Conservation (phyloP, 108 stramenopile species). For the Skeletonema tropicum region DNA sequence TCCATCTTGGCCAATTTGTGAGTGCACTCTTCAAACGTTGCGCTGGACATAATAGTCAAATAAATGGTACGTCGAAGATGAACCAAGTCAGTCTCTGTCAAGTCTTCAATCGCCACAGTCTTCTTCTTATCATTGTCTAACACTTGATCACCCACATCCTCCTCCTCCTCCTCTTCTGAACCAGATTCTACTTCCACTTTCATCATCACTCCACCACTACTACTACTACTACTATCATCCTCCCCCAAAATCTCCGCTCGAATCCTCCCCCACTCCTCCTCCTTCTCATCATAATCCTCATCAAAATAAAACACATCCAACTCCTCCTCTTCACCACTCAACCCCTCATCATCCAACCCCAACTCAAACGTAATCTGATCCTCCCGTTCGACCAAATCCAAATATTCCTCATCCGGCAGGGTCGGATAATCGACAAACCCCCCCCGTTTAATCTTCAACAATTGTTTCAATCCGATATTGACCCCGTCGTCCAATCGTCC, state of each 20-base stretch:
- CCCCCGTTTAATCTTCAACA: slow-evolving; percentile 86
- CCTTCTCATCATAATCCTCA: slow-evolving; percentile 83
- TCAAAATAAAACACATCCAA: slow-evolving; percentile 87
- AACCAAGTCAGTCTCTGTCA: slow-evolving; percentile 93
- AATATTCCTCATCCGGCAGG: slow-evolving; percentile 72
- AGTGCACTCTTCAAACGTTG: slow-evolving; percentile 97
- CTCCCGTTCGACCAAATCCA: slow-evolving; percentile 97
- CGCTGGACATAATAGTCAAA: slow-evolving; percentile 98
- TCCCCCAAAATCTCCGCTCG: slow-evolving; percentile 93
- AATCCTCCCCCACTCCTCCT: slow-evolving; percentile 89
- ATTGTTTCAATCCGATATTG: slow-evolving; percentile 92
- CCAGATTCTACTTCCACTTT: slow-evolving; percentile 54
- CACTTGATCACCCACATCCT: slow-evolving; percentile 51
- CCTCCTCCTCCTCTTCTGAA: slow-evolving; percentile 62
- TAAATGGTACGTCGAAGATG: slow-evolving; percentile 98
- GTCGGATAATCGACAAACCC: slow-evolving; percentile 88
- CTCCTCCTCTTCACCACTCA: slow-evolving; percentile 88
- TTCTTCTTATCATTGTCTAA: slow-evolving; percentile 28
- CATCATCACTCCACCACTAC: slow-evolving; percentile 66
- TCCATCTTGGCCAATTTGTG: slow-evolving; percentile 97
- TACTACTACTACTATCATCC: slow-evolving; percentile 53
- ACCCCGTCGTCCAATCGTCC: slow-evolving; percentile 83
- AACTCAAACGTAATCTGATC: slow-evolving; percentile 99
- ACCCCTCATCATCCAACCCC: slow-evolving; percentile 91
- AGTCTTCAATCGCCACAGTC: slow-evolving; percentile 68